phyloP scores from a whole-genome alignment of 495 filamentous ascomycete genomes.

The Durotheca rogersii region DNA sequence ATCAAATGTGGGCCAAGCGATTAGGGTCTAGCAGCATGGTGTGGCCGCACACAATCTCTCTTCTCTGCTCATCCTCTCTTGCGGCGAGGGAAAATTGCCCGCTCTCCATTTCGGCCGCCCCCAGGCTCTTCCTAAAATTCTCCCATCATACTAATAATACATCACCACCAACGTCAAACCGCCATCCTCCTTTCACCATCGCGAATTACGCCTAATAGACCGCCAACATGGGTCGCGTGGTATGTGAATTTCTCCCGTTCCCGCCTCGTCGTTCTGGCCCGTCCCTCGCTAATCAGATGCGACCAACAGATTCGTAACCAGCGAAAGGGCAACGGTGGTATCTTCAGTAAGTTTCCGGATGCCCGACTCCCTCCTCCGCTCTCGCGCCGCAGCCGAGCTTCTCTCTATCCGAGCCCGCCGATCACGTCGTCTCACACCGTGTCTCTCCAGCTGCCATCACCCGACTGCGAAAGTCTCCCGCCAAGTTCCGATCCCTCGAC shows the following conservation, averaged over 20 bases:
- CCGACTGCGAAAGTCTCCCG: constrained; percentile 81
- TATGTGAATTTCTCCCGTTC: constrained; percentile 37
- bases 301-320: constrained; percentile 78
- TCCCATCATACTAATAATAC: constrained; percentile 26
- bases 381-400: constrained; percentile 13
- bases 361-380: constrained; percentile 1
- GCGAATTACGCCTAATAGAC: constrained; percentile 38
- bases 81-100: constrained; percentile 37
- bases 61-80: no score
- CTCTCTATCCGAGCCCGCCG: not conserved
- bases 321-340: constrained; percentile 96
- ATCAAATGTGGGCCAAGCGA: constrained; percentile 10
- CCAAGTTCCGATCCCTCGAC: constrained; percentile 93
- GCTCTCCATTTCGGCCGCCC: constrained; percentile 31
- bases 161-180: constrained; percentile 17
- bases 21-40: constrained; percentile 36
- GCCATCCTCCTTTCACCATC: constrained; percentile 28
- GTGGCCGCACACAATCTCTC: constrained; percentile 36
- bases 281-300: constrained; percentile 23
- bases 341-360: constrained; percentile 77
- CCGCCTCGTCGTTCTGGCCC: not conserved
- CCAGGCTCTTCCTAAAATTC: constrained; percentile 31
- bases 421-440: constrained; percentile 20
- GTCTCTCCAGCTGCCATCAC: constrained; percentile 57
- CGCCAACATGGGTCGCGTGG: constrained; percentile 53